These are phyloP conservation scores for Cutaneotrichosporon mucoides DNA, from an alignment of 1,284 basidiomycete genomes.

Conservation along the genomic window DNA sequence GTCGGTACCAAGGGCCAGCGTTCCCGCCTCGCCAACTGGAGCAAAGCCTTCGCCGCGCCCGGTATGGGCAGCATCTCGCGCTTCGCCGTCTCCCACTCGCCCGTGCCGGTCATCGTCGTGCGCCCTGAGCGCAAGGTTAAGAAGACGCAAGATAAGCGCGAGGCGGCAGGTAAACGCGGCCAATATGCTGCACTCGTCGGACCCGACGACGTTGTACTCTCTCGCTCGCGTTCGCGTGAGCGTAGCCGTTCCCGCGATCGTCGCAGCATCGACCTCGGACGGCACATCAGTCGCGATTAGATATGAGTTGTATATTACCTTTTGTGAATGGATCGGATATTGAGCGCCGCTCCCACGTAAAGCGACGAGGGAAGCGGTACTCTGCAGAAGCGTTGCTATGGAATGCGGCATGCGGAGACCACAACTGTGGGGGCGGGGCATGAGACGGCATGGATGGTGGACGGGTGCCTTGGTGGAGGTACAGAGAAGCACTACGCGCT, in stretches of 20 bases:
- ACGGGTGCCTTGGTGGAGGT: too few species aligned
- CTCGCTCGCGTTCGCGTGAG: conserved; percentile 17
- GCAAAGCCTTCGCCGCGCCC: conserved; percentile 57
- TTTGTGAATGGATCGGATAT: too few species aligned
- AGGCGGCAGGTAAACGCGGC: conserved; percentile 77
- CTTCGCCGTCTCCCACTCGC: conserved; percentile 82
- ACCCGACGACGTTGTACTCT: conserved; percentile 35
- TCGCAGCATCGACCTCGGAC: conserved; percentile 1
- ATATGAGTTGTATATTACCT: too few species aligned
- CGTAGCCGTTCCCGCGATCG: conserved; percentile 7
- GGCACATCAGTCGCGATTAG: too few species aligned
- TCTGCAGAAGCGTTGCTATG: too few species aligned
- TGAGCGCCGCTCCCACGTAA: too few species aligned
- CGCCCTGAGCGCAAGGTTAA: conserved; percentile 77
- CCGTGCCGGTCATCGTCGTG: conserved; percentile 88
- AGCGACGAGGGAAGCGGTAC: too few species aligned
- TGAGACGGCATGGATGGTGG: too few species aligned
- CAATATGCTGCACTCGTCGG: conserved; percentile 56
- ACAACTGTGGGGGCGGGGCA: too few species aligned
- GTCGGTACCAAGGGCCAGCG: conserved; percentile 82
- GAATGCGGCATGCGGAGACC: too few species aligned
- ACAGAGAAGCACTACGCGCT: too few species aligned
- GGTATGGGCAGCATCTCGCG: conserved; percentile 53
- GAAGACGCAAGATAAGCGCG: conserved; percentile 74
- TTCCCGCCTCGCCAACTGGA: conserved; percentile 58